A percentile compares a stretch with the other conserved stretches of the same genome.
These are phyloP conservation scores for Sporobolomyces roseus DNA, from an alignment of 768 basidiomycete genomes.

Conservation along the genomic window DNA sequence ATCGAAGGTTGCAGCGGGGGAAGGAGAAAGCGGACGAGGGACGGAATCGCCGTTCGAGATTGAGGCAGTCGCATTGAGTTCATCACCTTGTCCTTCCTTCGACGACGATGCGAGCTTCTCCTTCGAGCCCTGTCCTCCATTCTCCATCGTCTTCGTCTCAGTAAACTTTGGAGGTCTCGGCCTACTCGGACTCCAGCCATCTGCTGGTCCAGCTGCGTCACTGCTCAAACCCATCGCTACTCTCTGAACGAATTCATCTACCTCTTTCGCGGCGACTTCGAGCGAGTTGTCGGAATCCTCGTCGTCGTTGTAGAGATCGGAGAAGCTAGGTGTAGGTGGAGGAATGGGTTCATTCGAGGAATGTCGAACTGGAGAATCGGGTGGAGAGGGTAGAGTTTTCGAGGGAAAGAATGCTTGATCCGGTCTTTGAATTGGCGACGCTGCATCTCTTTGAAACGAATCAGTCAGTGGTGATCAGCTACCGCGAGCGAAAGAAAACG, in stretches of 20 bases:
- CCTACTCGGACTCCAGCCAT: conserved; percentile 6
- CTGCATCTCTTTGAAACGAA: not conserved
- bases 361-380: not conserved
- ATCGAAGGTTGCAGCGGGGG: no score
- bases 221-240: conserved; percentile 9
- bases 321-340: conserved; percentile 10
- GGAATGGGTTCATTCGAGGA: not conserved
- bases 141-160: not conserved
- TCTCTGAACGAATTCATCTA: not conserved
- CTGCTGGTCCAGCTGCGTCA: conserved; percentile 6
- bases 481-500: not conserved
- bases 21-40: no score
- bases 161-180: not conserved
- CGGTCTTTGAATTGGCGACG: not conserved
- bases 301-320: not conserved
- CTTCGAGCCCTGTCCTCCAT: not conserved
- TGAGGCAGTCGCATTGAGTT: no score
- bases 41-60: no score
- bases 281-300: conserved; percentile 13
- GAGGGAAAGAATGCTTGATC: not conserved
- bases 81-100: no score
- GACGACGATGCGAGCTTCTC: not conserved
- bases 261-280: not conserved
- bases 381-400: not conserved
- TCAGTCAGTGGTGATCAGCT: no score